A percentile compares a stretch with the other conserved stretches of the same genome.
phyloP scores from a whole-genome alignment of 345 rosid species.

The Camelina sativa region DNA sequence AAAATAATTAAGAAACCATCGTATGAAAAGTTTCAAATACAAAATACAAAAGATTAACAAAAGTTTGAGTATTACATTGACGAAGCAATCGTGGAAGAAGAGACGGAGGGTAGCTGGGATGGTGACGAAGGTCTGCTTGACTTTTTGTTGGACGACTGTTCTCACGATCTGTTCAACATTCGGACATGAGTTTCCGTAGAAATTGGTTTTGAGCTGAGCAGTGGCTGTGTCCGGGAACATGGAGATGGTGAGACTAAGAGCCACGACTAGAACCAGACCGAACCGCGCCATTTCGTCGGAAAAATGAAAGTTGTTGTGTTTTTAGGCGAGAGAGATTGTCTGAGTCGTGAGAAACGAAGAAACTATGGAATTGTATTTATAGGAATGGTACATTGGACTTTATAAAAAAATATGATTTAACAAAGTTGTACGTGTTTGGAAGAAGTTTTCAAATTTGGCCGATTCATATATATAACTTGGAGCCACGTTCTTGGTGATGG shows the following conservation, averaged over 20 bases:
- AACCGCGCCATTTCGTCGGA: conserved; percentile 40
- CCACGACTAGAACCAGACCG: conserved; percentile 39
- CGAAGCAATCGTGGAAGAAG: conserved; percentile 89
- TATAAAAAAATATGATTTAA: background rate
- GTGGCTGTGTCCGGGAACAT: conserved; percentile 50
- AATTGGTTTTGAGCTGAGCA: conserved; percentile 65
- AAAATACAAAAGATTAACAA: background rate
- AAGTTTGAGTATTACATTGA: conserved; percentile 49
- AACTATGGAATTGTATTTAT: conserved; percentile 34
- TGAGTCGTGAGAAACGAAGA: conserved; percentile 19
- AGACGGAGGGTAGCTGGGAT: conserved; percentile 84
- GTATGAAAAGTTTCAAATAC: background rate
- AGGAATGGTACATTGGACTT: conserved; percentile 19
- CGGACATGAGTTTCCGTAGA: conserved; percentile 65
- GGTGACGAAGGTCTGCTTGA: conserved; percentile 68
- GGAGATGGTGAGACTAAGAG: conserved; percentile 50
- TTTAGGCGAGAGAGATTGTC: conserved; percentile 1
- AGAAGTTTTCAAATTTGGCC: conserved; percentile 13
- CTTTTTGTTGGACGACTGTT: conserved; percentile 51
- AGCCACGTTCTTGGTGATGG: conserved; percentile 43
- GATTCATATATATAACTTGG: conserved; percentile 28
- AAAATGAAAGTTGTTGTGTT: conserved; percentile 8
- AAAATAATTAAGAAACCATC: conserved; percentile 7
- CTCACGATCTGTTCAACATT: conserved; percentile 68
- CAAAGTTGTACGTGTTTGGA: background rate